Evolutionary conservation across 1,139 yeast species (phyloP), one percentile per base, ranked within the genome.

Genomic region (Nadsonia starkeyi-henricii): DNA sequence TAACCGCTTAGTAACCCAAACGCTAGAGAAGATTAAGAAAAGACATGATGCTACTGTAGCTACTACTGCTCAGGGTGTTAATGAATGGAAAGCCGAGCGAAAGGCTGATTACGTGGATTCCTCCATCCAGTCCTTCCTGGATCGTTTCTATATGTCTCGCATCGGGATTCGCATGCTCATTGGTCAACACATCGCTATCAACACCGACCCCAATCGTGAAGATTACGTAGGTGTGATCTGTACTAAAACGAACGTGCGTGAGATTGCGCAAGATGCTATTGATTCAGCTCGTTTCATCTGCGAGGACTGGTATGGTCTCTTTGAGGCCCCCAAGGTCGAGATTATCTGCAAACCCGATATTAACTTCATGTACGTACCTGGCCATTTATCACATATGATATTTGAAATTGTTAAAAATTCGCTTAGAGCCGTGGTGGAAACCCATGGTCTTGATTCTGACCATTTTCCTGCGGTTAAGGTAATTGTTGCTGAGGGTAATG

Each of bases 1-100:
- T 66, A 86, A 85, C 64, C 75, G 75, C 56, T 56, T 63, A 20
- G 89, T 85, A 15, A 78, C 79, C 48, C 80, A 80, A 48, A 71
- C 85, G 0, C 69, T 86, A 51, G 74, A 78, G 47, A 77, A 74
- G 54, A 86, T 86, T 63, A 86, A 86, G 61, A 77, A 76, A 57
- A 72, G 96, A 48, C 96, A 88, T 62, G 96, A 88, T 65, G 94
- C 95, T 2, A 89, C 95, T 0, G 96, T 88, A 13, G 84, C 94
- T 12, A 86, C 95, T 0, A 82, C 88, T 64, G 96, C 96, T 1
- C 89, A 85, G 58, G 96, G 96, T 19, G 94, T 86, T 9, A 80
- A 82, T 58, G 94, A 85, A 65, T 88, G 95, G 95, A 86, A 86
- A 61, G 56, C 58, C 41, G 52, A 62, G 20, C 53, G 58, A 28